Base-by-base conservation (phyloP, 352 stramenopile genomes). In the Phytophthora ramorum region DNA sequence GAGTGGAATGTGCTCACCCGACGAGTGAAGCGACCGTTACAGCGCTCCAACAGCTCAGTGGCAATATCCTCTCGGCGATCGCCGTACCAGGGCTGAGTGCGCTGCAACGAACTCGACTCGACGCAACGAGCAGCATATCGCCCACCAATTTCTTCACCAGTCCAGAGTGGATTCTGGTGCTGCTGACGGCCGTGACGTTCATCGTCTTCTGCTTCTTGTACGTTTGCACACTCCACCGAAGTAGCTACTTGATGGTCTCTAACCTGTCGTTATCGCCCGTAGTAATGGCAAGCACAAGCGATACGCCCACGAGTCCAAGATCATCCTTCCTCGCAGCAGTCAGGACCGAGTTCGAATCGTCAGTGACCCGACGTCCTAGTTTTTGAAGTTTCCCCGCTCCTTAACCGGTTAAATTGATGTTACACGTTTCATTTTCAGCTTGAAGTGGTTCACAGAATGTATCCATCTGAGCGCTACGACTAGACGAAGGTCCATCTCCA, bases 21-120 rank as follows among this genome's bases (percentile, higher is more conserved):
- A 91, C 84, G 1, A 92, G 81, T 43, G 84, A 91, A 47, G 79
- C 81, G 14, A 91, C 79, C 0, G 84, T 92, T 28, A 80, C 84
- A 20, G 81, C 84, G n/a, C 65, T 91, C 6, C 81, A 91, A 47
- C 84, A 92, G 51, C 75, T 92, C n/a, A 90, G 78, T 53, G 80
- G 84, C 7, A 92, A 89, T 53, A 79, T 91, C 19, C 52, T 92
- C 0, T 91, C 84, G 38, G 84, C 81, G 8, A 58, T 89, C 16
- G 22, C 78, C 1, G 81, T 92, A 3, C 83, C 83, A 3, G 66
- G 66, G 0, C 43, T 92, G 7, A 87, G 79, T 38, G 51, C 76
- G 3, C 30, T 92, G 7, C 73, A 75, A 20, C 65, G 76, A 4
- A 79, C 60, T 7, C 64, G 75, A 49, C 66, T 58, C 22, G 74